Percentiles rank a stretch among this genome's conserved stretches.
Conservation (phyloP, 2,329 filamentous ascomycete genomes). For the Pyrenophora seminiperda region DNA sequence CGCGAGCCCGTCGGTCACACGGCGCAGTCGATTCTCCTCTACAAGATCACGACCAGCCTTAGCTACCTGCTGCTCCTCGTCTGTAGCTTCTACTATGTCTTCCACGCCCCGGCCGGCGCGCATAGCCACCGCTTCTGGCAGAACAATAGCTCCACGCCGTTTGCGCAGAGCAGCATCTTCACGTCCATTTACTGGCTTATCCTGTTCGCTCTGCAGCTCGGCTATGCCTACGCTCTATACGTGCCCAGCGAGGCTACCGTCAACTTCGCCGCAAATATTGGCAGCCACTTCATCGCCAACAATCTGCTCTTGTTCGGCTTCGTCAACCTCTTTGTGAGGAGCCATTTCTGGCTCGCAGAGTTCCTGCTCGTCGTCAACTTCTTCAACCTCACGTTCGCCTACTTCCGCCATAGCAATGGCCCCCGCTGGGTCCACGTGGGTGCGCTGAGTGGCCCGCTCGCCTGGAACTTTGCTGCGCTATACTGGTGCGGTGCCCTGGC, state of each 20-base stretch:
- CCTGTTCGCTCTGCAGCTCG: constrained; percentile 75
- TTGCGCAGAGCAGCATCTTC: constrained; percentile 70
- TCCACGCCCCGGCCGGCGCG: constrained; percentile 67
- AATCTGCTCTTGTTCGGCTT: constrained; percentile 84
- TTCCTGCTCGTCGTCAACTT: constrained; percentile 80
- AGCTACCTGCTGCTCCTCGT: constrained; percentile 77
- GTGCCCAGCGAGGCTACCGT: constrained; percentile 66
- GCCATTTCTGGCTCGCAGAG: constrained; percentile 76
- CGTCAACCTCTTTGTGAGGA: constrained; percentile 80
- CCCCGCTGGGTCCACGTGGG: constrained; percentile 77
- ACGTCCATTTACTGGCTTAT: constrained; percentile 77
- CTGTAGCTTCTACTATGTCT: constrained; percentile 74
- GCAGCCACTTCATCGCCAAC: constrained; percentile 82
- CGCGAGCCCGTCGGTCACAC: constrained; percentile 70
- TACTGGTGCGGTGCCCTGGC: constrained; percentile 90
- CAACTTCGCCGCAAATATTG: constrained; percentile 74
- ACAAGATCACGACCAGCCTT: constrained; percentile 75
- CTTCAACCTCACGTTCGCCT: constrained; percentile 76
- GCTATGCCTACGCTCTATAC: constrained; percentile 79
- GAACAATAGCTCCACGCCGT: constrained; percentile 75
- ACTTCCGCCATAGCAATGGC: constrained; percentile 77
- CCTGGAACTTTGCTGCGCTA: constrained; percentile 83
- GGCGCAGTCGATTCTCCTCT: constrained; percentile 65
- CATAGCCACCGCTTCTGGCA: constrained; percentile 70
- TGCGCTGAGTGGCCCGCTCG: constrained; percentile 76